Base-by-base conservation (phyloP, 1,284 basidiomycete species). In the Cystobasidium pallidum region DNA sequence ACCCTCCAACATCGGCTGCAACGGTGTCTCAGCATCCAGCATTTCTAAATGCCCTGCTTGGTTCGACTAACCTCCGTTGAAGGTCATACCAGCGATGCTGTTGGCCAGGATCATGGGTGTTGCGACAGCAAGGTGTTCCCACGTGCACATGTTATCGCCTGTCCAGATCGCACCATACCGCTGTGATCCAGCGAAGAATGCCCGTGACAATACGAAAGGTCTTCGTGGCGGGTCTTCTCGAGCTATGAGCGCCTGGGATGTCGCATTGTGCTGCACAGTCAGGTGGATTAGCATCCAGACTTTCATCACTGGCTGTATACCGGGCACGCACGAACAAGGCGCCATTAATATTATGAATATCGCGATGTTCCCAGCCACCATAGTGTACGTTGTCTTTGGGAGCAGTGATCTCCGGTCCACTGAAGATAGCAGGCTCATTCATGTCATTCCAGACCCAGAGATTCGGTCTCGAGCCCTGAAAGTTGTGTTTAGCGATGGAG, bases 381-480 rank as follows among this genome's bases (percentile, higher is more conserved):
- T 91, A 84, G 79, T 99, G 95, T 43, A 96, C 82, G 74, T 90
- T 91, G 78, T 99, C 96, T 80, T 91, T 92, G 15, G 91, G 93
- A 89, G 97, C 93, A 15, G 92, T 93, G 78, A 99, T 95, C 80
- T 99, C 96, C 2, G 96, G 96, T 0, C 95, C 96, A 77, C 97
- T 95, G 84, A 99, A 99, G 28, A 99, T 89, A 3, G 94, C 90
- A 0, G 95, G 95, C 91, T 98, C 95, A 80, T 97, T 98, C 95
- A 99, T 99, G 81, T 99, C 95, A 81, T 97, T 98, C 94, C 94
- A 97, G 74, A 98, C 91, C 79, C 89, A 89, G 11, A 97, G 86
- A 77, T 88, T 87, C 58, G 88, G 86, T 1, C 91, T 91, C 75
- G 82, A 83, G 49, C 83, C 81, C 80, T 81, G 74, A 6, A 32